phyloP scores from a whole-genome alignment of 495 filamentous ascomycete species.

The Penicillium lagena region DNA sequence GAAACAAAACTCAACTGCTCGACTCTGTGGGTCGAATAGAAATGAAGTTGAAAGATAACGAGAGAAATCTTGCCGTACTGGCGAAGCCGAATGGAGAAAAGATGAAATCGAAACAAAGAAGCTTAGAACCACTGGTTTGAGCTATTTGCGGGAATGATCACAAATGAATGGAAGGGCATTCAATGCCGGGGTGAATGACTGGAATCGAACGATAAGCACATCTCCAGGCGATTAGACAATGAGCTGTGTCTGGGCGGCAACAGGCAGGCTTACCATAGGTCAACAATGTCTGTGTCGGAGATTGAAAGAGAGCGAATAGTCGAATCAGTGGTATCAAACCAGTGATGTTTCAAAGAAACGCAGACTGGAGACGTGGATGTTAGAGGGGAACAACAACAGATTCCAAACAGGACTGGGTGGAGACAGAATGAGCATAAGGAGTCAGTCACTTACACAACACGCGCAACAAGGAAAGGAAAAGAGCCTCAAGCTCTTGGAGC shows the following conservation, averaged over 20 bases:
- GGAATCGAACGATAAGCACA: background rate
- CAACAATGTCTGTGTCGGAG: slow-evolving; percentile 2
- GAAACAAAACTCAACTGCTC: no score
- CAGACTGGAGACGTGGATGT: background rate
- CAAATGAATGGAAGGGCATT: slow-evolving; percentile 28
- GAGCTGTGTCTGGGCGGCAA: background rate
- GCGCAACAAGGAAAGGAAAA: slow-evolving; percentile 1
- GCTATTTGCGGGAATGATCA: slow-evolving; percentile 5
- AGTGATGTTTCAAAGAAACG: slow-evolving; percentile 13
- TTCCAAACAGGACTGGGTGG: background rate
- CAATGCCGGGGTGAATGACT: slow-evolving; percentile 23
- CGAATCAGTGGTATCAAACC: slow-evolving; percentile 21
- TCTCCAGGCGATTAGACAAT: no score
- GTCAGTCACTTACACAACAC: background rate
- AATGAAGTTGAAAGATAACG: no score
- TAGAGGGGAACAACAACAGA: background rate
- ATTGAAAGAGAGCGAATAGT: slow-evolving; percentile 9
- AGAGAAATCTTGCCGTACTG: no score
- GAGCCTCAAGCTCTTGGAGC: slow-evolving; percentile 21
- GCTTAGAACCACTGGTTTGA: slow-evolving; percentile 2
- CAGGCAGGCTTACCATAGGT: slow-evolving; percentile 4
- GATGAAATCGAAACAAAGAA: no score
- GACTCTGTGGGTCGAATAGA: no score
- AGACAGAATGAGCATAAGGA: background rate
- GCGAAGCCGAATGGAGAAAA: no score